phyloP scores from a whole-genome alignment of 2,329 filamentous ascomycete species.

The Hypoxylon rubiginosum region DNA sequence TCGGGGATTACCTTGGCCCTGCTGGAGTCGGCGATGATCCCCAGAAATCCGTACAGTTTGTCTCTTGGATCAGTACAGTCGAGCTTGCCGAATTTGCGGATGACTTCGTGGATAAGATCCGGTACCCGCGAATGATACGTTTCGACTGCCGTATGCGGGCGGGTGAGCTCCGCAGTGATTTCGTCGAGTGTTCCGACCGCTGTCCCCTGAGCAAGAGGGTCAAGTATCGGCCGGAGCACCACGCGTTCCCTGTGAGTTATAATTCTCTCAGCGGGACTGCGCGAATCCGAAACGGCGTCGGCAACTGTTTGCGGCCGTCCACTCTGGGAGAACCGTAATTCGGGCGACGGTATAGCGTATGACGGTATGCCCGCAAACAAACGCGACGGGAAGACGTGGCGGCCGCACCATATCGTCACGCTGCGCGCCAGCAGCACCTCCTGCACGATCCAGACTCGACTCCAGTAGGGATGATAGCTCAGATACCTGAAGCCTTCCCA shows the following conservation, averaged over 20 bases:
- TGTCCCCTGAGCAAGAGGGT: slow-evolving; percentile 23
- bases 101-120: slow-evolving; percentile 27
- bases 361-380: slow-evolving; percentile 20
- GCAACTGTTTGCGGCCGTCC: slow-evolving; percentile 5
- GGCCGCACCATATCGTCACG: slow-evolving; percentile 34
- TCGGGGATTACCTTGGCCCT: slow-evolving; percentile 61
- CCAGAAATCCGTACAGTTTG: slow-evolving; percentile 45
- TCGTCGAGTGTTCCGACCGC: slow-evolving; percentile 30
- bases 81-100: slow-evolving; percentile 34
- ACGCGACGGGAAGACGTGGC: slow-evolving; percentile 30
- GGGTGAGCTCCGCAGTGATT: slow-evolving; percentile 13
- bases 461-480: slow-evolving; percentile 38
- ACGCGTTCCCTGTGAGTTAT: slow-evolving; percentile 25
- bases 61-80: slow-evolving; percentile 41
- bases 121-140: slow-evolving; percentile 33
- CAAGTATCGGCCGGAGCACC: slow-evolving; percentile 1
- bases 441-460: slow-evolving; percentile 39
- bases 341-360: not conserved
- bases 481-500: slow-evolving; percentile 33
- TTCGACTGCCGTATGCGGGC: slow-evolving; percentile 12
- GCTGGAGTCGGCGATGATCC: slow-evolving; percentile 33
- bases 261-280: slow-evolving; percentile 30
- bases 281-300: slow-evolving; percentile 9
- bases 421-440: slow-evolving; percentile 34
- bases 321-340: slow-evolving; percentile 1